phyloP scores from a whole-genome alignment of 2,329 filamentous ascomycete genomes.

The Botrytis byssoidea region DNA sequence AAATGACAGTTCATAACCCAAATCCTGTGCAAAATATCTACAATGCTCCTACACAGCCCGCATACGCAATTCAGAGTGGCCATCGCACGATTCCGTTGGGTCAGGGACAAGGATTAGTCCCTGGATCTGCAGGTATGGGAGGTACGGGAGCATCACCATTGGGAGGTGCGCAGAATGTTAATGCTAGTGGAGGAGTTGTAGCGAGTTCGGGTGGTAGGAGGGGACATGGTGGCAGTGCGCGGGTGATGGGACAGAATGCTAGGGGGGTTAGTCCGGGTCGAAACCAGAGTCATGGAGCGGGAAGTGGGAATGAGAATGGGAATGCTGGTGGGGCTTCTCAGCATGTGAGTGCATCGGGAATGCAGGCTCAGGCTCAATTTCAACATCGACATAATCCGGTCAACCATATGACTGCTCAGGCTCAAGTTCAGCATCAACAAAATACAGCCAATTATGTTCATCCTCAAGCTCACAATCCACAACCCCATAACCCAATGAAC shows the following conservation, averaged over 20 bases:
- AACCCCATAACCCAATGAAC: too few relatives aligned
- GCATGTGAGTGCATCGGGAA: not conserved
- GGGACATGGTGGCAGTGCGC: not conserved
- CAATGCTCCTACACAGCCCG: not conserved
- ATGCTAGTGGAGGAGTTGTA: not conserved
- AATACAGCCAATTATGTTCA: not conserved
- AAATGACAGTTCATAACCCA: not conserved
- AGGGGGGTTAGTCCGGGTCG: not conserved
- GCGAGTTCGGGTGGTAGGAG: not conserved
- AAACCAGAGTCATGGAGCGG: too few relatives aligned
- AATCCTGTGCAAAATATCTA: not conserved
- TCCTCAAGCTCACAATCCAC: too few relatives aligned
- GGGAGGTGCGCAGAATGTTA: not conserved
- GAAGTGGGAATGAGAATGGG: not conserved
- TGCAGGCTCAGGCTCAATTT: not conserved
- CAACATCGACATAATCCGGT: not conserved
- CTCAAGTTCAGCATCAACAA: not conserved
- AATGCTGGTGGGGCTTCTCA: not conserved
- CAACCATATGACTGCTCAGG: not conserved
- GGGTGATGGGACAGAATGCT: not conserved
- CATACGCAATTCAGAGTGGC: not conserved
- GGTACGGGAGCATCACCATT: not conserved
- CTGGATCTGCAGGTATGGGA: not conserved
- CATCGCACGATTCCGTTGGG: not conserved
- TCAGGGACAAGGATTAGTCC: rapidly evolving